phyloP scores from a whole-genome alignment of 2,329 filamentous ascomycete genomes.

The Aspergillus unguis region DNA sequence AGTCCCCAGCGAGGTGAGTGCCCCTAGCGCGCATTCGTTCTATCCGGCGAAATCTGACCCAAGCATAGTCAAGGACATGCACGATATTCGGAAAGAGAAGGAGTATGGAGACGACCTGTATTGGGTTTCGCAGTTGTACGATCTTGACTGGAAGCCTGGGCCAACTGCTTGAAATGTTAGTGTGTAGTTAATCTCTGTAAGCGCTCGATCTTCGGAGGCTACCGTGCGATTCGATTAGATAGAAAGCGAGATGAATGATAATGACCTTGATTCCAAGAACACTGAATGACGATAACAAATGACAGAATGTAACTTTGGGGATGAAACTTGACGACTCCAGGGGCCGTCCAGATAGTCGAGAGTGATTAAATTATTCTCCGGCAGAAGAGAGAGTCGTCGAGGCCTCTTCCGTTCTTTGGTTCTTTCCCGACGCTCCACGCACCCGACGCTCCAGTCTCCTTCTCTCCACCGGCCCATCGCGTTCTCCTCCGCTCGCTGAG shows the following conservation, averaged over 20 bases:
- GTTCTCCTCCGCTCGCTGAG: too few relatives aligned
- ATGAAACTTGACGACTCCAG: too few relatives aligned
- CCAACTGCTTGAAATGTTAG: slow-evolving; percentile 4
- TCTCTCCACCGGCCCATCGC: too few relatives aligned
- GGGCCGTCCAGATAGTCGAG: too few relatives aligned
- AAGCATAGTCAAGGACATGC: slow-evolving; percentile 5
- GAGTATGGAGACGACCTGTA: slow-evolving; percentile 9
- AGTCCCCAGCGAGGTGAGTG: slow-evolving; percentile 4
- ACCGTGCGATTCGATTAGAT: slow-evolving; percentile 3
- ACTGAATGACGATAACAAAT: neutral
- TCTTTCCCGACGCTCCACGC: too few relatives aligned
- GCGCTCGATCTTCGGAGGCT: neutral
- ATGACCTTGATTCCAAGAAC: neutral
- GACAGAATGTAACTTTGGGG: too few relatives aligned
- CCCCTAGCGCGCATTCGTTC: neutral
- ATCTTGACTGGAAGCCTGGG: slow-evolving; percentile 10
- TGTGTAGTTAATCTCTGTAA: slow-evolving; percentile 3
- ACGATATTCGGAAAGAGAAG: neutral
- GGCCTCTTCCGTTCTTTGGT: too few relatives aligned
- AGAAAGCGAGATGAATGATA: slow-evolving; percentile 4
- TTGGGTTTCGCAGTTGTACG: slow-evolving; percentile 13
- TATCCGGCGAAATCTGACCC: neutral
- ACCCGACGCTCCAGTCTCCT: too few relatives aligned
- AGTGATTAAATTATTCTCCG: too few relatives aligned
- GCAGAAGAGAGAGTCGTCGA: too few relatives aligned